These are phyloP conservation scores for Dalbergia oliveri DNA, from an alignment of 306 rosid genomes.

Conservation along the genomic window DNA sequence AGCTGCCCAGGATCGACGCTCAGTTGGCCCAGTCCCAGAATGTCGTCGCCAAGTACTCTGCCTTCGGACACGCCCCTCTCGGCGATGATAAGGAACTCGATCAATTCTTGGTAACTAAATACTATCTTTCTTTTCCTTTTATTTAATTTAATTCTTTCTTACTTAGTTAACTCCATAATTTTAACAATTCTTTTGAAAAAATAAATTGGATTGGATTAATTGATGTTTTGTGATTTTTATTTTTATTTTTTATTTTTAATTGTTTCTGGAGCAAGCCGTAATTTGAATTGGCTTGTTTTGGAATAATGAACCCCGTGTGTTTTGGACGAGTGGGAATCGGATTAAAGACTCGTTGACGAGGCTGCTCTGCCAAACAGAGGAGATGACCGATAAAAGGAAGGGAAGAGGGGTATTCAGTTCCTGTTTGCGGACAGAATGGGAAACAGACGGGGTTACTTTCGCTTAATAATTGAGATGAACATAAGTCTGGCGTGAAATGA, in stretches of 20 bases:
- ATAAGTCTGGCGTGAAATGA: background rate
- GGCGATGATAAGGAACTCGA: slow-evolving; percentile 89
- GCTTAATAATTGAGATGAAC: background rate
- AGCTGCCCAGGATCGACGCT: slow-evolving; percentile 94
- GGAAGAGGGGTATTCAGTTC: background rate
- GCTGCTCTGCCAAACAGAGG: too few species aligned
- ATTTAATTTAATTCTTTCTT: background rate
- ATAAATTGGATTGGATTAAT: background rate
- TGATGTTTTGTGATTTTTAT: background rate
- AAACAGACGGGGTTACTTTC: background rate
- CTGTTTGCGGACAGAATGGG: slow-evolving; percentile 13
- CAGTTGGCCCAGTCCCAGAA: slow-evolving; percentile 94
- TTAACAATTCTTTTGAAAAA: background rate
- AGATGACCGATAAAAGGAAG: too few species aligned
- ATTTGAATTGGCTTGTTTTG: slow-evolving; percentile 29
- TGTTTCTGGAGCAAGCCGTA: background rate
- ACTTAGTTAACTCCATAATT: background rate
- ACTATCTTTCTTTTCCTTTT: background rate
- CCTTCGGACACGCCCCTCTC: slow-evolving; percentile 72
- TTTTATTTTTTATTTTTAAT: background rate
- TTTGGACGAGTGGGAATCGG: too few species aligned
- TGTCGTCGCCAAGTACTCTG: slow-evolving; percentile 92
- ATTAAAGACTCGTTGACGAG: too few species aligned
- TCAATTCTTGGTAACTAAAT: slow-evolving; percentile 78
- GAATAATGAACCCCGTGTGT: too few species aligned